Percentiles rank a stretch among this genome's conserved stretches.
phyloP scores from a whole-genome alignment of 305 asterid genomes.

The Solanum hybrid region DNA sequence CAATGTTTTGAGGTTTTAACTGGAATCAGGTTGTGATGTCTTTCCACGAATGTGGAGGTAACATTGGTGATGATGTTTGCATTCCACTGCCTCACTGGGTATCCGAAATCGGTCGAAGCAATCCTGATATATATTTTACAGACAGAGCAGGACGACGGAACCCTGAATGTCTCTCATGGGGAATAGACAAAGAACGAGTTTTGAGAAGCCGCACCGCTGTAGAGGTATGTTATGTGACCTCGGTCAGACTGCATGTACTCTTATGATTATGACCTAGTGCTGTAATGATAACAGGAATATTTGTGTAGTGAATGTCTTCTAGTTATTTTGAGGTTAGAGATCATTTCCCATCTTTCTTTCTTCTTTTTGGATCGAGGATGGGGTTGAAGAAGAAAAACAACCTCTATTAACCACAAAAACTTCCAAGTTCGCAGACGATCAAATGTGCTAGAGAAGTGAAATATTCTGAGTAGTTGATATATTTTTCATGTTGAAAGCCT shows the following conservation, averaged over 20 bases:
- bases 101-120: constrained; percentile 38
- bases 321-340: background rate
- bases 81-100: constrained; percentile 82
- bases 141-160: constrained; percentile 56
- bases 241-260: background rate
- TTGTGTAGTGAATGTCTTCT: background rate
- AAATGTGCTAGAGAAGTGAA: background rate
- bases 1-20: background rate
- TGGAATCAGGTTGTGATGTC: constrained; percentile 65
- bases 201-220: constrained; percentile 65
- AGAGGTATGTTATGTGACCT: constrained; percentile 36
- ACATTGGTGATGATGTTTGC: constrained; percentile 53
- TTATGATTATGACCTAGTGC: background rate
- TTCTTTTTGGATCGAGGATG: background rate
- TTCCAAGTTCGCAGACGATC: background rate
- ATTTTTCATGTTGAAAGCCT: background rate
- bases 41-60: constrained; percentile 74
- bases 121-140: constrained; percentile 76
- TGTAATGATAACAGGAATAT: background rate
- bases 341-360: background rate
- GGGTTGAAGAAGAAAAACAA: background rate
- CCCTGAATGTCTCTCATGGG: constrained; percentile 81
- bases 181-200: constrained; percentile 76
- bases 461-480: background rate
- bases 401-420: background rate